Base-by-base conservation (phyloP, 2,329 filamentous ascomycete genomes). In the Beauveria rudraprayagi region DNA sequence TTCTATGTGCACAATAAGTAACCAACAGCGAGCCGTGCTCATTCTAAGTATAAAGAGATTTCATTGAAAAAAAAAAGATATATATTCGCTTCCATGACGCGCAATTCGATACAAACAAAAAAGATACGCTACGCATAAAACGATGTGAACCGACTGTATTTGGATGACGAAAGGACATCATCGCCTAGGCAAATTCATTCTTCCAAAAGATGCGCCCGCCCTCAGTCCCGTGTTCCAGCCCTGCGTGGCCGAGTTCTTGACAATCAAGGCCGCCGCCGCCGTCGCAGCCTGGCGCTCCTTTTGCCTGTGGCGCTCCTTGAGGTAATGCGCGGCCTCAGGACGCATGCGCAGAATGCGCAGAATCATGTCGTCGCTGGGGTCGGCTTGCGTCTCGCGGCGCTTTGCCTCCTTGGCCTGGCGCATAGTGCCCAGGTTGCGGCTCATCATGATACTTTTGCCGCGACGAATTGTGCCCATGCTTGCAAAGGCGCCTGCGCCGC, bases 321-420 rank as follows among this genome's bases (percentile, higher is more conserved):
- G 80, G 74, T 99, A 99, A 40, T 84, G 78, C 54, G 87, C 83
- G 3, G 94, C 94, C 76, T 97, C 94, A 2, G 92, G 91, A 59
- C 94, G 82, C 94, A 99, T 99, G 56, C 94, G 83, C 66, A 99
- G 75, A 66, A 99, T 99, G 22, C 94, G 83, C 68, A 99, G 75
- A 66, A 99, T 97, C 90, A 97, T 97, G 72, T 99, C 94, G 73
- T 99, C 94, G 71, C 89, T 96, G 1, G 94, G 93, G 72, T 97
- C 94, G 1, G 94, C 93, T 72, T 99, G 94, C 1, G 92, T 91
- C 72, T 97, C 93, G 68, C 92, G 92, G 65, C 94, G 83, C 78
- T 96, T 97, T 75, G 96, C 93, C 72, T 96, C 92, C 75, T 97
- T 97, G 46, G 90, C 92, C 71, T 93, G 91, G 67, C 87, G 88